Evolutionary conservation across 2,329 filamentous ascomycete species (phyloP), one percentile per base, ranked within the genome.

Genomic region (Aspergillus sergii): DNA sequence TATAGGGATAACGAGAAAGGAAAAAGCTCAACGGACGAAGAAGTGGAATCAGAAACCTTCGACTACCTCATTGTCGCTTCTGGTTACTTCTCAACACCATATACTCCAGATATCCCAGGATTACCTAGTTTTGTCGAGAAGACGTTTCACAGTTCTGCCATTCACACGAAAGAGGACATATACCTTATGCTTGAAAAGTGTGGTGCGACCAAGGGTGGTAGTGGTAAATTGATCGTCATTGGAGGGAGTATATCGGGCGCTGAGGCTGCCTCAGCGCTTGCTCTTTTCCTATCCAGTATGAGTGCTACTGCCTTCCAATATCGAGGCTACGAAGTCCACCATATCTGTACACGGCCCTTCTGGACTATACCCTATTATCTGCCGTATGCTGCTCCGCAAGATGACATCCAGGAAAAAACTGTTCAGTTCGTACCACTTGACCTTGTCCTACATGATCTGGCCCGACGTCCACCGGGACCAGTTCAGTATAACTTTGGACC

Each of bases 171-270:
- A 2, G 69, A 76, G 0, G 73, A 79, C 5, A 54, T 71, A 36
- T 3, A 54, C 3, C 5, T 12, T n/a, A 46, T 66, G 28, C 55
- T 68, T 4, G 45, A 66, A 21, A 57, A 55, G 4, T 41, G 64
- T 14, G 41, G 51, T 7, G 30, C 36, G n/a, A 23, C 1, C 69
- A 71, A 0, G 81, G 82, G 1, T 32, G 48, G 48, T 19, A 51
- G 28, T 32, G 85, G 86, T 21, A 91, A 89, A 71, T 87, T 95
- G 19, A 81, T 93, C 1, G 82, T 96, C 0, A 86, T 93, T 1
- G 92, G 92, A 0, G 92, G 91, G 0, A 91, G 93, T 70, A 93
- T 95, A 85, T 94, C 91, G 2, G 92, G 91, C 0, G 86, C 91
- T 6, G 92, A 96, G 79, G 89, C 90, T 56, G 89, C 91, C 0